A percentile compares a stretch with the other conserved stretches of the same genome.
phyloP scores from a whole-genome alignment of 257 asterid genomes.

The Lithospermum erythrorhizon region DNA sequence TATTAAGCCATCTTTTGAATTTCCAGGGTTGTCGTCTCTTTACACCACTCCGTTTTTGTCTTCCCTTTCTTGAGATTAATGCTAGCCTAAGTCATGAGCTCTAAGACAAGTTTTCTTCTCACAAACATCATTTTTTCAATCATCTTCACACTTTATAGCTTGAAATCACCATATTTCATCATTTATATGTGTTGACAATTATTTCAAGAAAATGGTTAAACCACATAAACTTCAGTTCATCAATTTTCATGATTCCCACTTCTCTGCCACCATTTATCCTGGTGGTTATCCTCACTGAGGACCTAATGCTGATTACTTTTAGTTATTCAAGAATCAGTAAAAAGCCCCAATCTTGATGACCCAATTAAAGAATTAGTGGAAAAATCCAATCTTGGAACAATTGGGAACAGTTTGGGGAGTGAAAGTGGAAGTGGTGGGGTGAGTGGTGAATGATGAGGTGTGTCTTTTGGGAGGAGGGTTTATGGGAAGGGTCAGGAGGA shows the following conservation, averaged over 20 bases:
- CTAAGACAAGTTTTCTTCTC: slow-evolving; percentile 37
- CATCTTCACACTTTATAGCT: slow-evolving; percentile 10
- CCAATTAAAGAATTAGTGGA: slow-evolving; percentile 8
- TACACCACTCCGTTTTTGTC: too few species aligned
- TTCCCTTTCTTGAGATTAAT: slow-evolving; percentile 8
- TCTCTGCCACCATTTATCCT: slow-evolving; percentile 8
- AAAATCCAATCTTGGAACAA: slow-evolving; percentile 28
- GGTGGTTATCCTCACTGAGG: slow-evolving; percentile 24
- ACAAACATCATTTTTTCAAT: slow-evolving; percentile 25
- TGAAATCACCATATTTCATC: too few species aligned
- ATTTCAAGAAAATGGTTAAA: background rate
- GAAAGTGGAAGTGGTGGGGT: slow-evolving; percentile 15
- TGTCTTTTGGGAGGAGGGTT: slow-evolving; percentile 21
- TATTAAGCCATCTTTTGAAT: too few species aligned
- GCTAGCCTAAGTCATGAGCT: slow-evolving; percentile 45
- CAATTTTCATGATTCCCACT: slow-evolving; percentile 21
- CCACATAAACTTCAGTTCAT: slow-evolving; percentile 14
- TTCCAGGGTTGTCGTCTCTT: too few species aligned
- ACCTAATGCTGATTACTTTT: background rate
- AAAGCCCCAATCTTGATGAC: background rate
- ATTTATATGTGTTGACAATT: too few species aligned
- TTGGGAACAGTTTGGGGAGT: slow-evolving; percentile 7
- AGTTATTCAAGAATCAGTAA: too few species aligned
- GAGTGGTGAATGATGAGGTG: slow-evolving; percentile 7
- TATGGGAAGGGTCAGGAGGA: slow-evolving; percentile 46